A percentile compares a stretch with the other conserved stretches of the same genome.
phyloP scores from a whole-genome alignment of 2,329 filamentous ascomycete species.

The Rachicladosporium sp. region DNA sequence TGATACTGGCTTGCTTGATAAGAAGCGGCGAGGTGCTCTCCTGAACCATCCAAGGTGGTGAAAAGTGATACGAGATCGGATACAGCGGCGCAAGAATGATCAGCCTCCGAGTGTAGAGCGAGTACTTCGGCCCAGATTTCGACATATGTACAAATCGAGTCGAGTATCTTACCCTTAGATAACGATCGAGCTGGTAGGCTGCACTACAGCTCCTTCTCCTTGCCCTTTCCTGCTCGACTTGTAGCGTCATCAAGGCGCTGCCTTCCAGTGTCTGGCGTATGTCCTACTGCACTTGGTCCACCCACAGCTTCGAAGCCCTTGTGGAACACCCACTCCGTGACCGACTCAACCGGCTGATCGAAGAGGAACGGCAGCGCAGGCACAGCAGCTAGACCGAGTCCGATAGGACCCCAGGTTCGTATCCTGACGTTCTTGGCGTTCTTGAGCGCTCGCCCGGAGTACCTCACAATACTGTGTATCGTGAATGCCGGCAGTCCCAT shows the following conservation, averaged over 20 bases:
- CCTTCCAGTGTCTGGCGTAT: slow-evolving; percentile 27
- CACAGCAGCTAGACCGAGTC: slow-evolving; percentile 54
- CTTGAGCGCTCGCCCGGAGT: slow-evolving; percentile 79
- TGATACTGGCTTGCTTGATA: too few relatives aligned
- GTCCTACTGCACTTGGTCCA: slow-evolving; percentile 45
- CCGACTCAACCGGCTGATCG: slow-evolving; percentile 83
- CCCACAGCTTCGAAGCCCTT: slow-evolving; percentile 64
- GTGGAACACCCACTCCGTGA: slow-evolving; percentile 83
- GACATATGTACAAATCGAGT: too few relatives aligned
- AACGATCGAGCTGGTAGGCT: too few relatives aligned
- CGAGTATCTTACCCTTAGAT: too few relatives aligned
- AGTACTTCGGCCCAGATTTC: too few relatives aligned
- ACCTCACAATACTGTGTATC: slow-evolving; percentile 83
- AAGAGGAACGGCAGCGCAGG: slow-evolving; percentile 77
- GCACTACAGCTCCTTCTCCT: too few relatives aligned
- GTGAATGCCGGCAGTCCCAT: slow-evolving; percentile 94
- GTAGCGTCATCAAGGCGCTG: background rate
- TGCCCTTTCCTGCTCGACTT: too few relatives aligned
- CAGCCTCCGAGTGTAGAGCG: too few relatives aligned
- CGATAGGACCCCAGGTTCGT: slow-evolving; percentile 82
- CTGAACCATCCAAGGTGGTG: too few relatives aligned
- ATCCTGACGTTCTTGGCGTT: slow-evolving; percentile 61
- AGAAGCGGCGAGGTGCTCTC: too few relatives aligned
- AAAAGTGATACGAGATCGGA: too few relatives aligned
- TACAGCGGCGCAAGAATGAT: too few relatives aligned